Evolutionary conservation across 257 asterid genomes (phyloP).

Genomic region (Gardenia jasminoides): DNA sequence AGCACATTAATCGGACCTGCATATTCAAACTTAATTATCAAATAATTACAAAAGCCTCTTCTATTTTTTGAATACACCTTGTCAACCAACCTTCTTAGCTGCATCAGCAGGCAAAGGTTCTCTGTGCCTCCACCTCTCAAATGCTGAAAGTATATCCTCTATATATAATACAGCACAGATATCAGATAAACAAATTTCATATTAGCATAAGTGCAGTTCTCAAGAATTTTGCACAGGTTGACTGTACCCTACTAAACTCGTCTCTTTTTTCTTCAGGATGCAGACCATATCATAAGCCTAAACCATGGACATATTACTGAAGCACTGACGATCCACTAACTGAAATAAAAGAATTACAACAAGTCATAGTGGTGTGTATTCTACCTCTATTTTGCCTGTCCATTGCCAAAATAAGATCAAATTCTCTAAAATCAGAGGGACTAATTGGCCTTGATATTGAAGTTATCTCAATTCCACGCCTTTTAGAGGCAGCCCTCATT

Average conservation of each 20-base stretch:
- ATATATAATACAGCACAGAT: not conserved
- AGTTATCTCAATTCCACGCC: slow-evolving; percentile 84
- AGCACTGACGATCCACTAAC: not conserved
- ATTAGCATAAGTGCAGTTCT: not conserved
- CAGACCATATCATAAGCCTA: not conserved
- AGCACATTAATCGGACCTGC: slow-evolving; percentile 69
- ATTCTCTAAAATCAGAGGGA: slow-evolving; percentile 80
- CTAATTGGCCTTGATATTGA: slow-evolving; percentile 80
- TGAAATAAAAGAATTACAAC: not conserved
- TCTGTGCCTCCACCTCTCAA: slow-evolving; percentile 75
- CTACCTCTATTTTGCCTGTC: slow-evolving; percentile 82
- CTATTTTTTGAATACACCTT: not conserved
- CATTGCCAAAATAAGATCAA: slow-evolving; percentile 96
- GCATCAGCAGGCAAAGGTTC: slow-evolving; percentile 57
- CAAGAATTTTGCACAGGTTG: no score
- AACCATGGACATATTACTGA: not conserved
- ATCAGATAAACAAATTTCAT: not conserved
- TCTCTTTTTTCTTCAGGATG: not conserved
- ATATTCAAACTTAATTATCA: slow-evolving; percentile 5
- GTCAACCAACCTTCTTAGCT: slow-evolving; percentile 52
- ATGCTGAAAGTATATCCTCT: slow-evolving; percentile 63
- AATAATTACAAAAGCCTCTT: slow-evolving; percentile 2
- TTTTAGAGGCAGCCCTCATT: slow-evolving; percentile 88
- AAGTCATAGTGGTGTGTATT: not conserved
- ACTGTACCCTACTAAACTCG: not conserved